These are phyloP conservation scores for Arctium minus DNA, from an alignment of 129 eudicot species.

Conservation along the genomic window DNA sequence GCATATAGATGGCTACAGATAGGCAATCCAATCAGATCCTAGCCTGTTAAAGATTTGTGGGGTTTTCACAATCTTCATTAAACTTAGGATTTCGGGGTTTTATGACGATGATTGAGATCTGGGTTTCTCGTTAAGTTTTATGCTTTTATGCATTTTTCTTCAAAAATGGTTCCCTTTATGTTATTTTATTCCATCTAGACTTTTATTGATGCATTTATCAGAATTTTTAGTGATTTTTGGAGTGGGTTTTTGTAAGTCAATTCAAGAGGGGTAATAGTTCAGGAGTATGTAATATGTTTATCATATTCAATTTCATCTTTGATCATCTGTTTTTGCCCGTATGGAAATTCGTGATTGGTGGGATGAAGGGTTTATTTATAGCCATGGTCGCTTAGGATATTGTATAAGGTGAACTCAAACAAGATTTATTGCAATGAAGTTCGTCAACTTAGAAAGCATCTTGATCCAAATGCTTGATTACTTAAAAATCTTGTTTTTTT, in stretches of 20 bases:
- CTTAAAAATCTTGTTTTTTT: background rate
- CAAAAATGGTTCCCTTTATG: slow-evolving; percentile 3
- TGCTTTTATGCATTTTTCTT: slow-evolving; percentile 9
- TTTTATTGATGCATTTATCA: slow-evolving; percentile 3
- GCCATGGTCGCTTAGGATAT: background rate
- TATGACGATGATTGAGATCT: slow-evolving; percentile 32
- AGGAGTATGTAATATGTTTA: background rate
- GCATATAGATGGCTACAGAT: background rate
- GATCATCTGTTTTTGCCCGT: background rate
- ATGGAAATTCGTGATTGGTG: slow-evolving; percentile 6
- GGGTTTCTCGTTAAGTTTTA: slow-evolving; percentile 24
- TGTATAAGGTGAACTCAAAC: background rate
- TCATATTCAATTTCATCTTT: background rate
- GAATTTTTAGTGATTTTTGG: background rate
- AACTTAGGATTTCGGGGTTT: slow-evolving; percentile 22
- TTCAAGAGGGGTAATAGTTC: background rate
- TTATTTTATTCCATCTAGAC: background rate
- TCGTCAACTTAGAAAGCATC: background rate
- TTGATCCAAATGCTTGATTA: slow-evolving; percentile 1
- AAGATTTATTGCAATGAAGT: background rate
- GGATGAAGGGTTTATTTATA: background rate
- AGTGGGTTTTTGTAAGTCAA: slow-evolving; percentile 7
- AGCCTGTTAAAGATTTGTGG: slow-evolving; percentile 5
- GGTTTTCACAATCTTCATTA: slow-evolving; percentile 6
- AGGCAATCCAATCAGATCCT: slow-evolving; percentile 26